Percentiles rank a stretch among this genome's conserved stretches.
Evolutionary conservation across 208 protist genomes (phyloP).

Genomic region (Leishmania major): DNA sequence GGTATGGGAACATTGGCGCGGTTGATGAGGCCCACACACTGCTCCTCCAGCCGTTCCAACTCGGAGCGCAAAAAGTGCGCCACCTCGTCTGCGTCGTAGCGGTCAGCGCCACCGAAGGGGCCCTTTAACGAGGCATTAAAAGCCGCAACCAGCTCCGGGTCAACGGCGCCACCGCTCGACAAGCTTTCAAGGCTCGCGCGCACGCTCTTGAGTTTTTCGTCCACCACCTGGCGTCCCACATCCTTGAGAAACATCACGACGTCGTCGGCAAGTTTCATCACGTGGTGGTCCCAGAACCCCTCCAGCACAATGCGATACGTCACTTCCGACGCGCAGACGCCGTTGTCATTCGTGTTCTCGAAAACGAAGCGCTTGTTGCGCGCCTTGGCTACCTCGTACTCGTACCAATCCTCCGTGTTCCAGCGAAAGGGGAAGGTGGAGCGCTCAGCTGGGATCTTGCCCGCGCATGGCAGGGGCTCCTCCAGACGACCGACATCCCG

Average conservation of each 20-base stretch:
- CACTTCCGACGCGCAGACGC: constrained; percentile 67
- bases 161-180: constrained; percentile 38
- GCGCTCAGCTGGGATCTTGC: constrained; percentile 58
- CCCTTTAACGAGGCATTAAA: constrained; percentile 65
- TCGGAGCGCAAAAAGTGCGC: constrained; percentile 81
- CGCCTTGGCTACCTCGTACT: constrained; percentile 91
- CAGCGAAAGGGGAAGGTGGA: constrained; percentile 75
- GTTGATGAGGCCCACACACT: constrained; percentile 81
- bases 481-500: constrained; percentile 81
- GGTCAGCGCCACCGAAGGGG: constrained; percentile 64
- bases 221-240: constrained; percentile 69
- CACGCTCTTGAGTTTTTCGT: constrained; percentile 75
- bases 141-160: constrained; percentile 61
- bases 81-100: constrained; percentile 81
- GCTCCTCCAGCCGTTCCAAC: constrained; percentile 70
- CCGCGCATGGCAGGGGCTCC: constrained; percentile 64
- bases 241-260: constrained; percentile 88
- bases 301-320: constrained; percentile 88
- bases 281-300: constrained; percentile 90
- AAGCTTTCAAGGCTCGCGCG: constrained; percentile 54
- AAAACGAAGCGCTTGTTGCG: constrained; percentile 86
- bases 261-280: constrained; percentile 87
- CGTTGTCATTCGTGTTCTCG: constrained; percentile 66
- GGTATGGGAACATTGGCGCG: constrained; percentile 85
- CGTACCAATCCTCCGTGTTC: constrained; percentile 92